Evolutionary conservation across 306 rosid species (phyloP).

Genomic region (Acacia crassicarpa): DNA sequence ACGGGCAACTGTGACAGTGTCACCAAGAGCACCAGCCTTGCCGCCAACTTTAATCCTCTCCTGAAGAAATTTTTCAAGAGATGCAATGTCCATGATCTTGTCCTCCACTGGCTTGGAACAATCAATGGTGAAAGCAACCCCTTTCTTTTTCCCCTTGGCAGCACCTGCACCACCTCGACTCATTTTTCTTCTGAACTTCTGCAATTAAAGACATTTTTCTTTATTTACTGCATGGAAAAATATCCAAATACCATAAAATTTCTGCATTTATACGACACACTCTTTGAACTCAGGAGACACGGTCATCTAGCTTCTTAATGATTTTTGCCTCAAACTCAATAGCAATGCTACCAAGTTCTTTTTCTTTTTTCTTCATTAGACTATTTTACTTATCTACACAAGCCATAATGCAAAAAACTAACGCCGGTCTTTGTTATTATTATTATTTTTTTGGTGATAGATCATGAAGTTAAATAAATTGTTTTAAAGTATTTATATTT

Average conservation of each 20-base stretch:
- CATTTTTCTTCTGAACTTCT: conserved; percentile 43
- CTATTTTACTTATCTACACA: no score
- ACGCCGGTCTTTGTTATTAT: no score
- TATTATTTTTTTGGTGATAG: neutral
- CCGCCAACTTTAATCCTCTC: conserved; percentile 97
- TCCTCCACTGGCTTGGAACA: conserved; percentile 95
- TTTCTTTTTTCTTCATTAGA: neutral
- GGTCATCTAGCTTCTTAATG: neutral
- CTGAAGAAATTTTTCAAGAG: conserved; percentile 90
- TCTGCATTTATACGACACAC: neutral
- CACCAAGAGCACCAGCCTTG: conserved; percentile 95
- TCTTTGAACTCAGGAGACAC: neutral
- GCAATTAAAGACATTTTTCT: neutral
- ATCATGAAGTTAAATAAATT: neutral
- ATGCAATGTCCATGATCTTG: conserved; percentile 97
- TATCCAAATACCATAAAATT: neutral
- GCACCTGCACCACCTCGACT: conserved; percentile 76
- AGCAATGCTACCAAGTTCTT: neutral
- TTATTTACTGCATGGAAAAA: neutral
- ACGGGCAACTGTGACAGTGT: conserved; percentile 60
- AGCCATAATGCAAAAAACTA: neutral
- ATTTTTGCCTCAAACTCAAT: neutral
- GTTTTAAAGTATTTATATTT: no score
- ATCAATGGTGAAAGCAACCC: conserved; percentile 74
- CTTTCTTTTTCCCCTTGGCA: conserved; percentile 96